Percentiles rank a stretch among this genome's conserved stretches.
These are phyloP conservation scores for Paxillus rubicundulus DNA, from an alignment of 768 basidiomycete species.

Conservation along the genomic window DNA sequence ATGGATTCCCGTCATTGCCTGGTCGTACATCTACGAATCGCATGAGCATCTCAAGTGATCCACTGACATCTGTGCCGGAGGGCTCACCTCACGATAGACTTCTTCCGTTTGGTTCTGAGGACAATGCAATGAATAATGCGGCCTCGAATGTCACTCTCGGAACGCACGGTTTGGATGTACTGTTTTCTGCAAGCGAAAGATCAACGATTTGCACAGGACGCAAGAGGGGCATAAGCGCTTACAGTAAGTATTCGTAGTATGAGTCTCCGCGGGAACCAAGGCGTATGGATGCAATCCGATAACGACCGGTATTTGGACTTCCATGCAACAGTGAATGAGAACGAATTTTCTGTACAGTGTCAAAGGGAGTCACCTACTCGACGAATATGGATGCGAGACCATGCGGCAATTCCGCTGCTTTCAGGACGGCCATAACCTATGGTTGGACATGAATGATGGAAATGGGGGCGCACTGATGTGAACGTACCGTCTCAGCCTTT, in stretches of 20 bases:
- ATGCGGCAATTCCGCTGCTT: slow-evolving; percentile 55
- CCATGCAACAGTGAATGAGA: slow-evolving; percentile 10
- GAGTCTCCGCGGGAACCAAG: slow-evolving; percentile 92
- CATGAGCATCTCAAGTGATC: slow-evolving; percentile 2
- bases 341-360: not conserved
- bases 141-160: not conserved
- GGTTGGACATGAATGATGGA: not conserved
- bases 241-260: slow-evolving; percentile 91
- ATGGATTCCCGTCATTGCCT: slow-evolving; percentile 81
- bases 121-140: slow-evolving; percentile 1
- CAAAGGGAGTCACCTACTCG: slow-evolving; percentile 46
- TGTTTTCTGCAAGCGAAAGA: slow-evolving; percentile 23
- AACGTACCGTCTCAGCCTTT: slow-evolving; percentile 64
- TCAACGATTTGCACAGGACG: slow-evolving; percentile 1
- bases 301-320: slow-evolving; percentile 52
- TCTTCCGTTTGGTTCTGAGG: slow-evolving; percentile 66
- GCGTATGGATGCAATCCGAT: slow-evolving; percentile 70
- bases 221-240: slow-evolving; percentile 22
- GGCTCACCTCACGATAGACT: slow-evolving; percentile 70
- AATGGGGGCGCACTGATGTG: not conserved
- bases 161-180: slow-evolving; percentile 32
- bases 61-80: not conserved
- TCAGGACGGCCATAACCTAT: slow-evolving; percentile 71
- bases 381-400: slow-evolving; percentile 86
- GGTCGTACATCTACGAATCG: slow-evolving; percentile 76